Evolutionary conservation across 208 protist species (phyloP).

Genomic region (Novymonas esmeraldas): DNA sequence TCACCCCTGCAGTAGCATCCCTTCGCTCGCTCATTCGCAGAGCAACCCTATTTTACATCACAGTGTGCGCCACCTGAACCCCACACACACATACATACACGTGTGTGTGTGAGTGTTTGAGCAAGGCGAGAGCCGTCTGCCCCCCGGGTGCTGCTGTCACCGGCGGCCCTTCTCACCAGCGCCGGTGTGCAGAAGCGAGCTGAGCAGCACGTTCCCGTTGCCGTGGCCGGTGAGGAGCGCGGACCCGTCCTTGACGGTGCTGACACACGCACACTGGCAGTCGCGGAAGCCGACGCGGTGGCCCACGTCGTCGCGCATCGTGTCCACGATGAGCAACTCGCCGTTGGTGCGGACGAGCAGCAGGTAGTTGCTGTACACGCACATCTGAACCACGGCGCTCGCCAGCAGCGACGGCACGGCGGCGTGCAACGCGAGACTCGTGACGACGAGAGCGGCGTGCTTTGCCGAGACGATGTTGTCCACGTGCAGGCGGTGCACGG

Average conservation of each 20-base stretch:
- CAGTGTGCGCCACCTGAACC: too few species aligned
- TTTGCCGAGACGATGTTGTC: slow-evolving; percentile 57
- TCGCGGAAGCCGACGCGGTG: slow-evolving; percentile 29
- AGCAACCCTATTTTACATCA: slow-evolving; percentile 8
- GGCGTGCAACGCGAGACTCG: slow-evolving; percentile 24
- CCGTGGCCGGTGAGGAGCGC: slow-evolving; percentile 36
- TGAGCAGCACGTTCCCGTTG: slow-evolving; percentile 33
- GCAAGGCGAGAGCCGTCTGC: too few species aligned
- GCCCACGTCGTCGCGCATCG: slow-evolving; percentile 19
- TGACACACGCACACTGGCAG: slow-evolving; percentile 17
- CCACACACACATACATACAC: not conserved
- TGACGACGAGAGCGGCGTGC: slow-evolving; percentile 42
- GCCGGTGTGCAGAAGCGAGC: slow-evolving; percentile 9
- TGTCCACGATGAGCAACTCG: slow-evolving; percentile 32
- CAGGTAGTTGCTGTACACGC: slow-evolving; percentile 11
- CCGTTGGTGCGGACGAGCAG: slow-evolving; percentile 24
- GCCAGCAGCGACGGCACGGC: slow-evolving; percentile 19
- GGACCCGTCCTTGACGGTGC: slow-evolving; percentile 22
- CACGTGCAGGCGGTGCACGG: slow-evolving; percentile 48
- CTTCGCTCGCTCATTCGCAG: not conserved
- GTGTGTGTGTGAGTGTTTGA: too few species aligned
- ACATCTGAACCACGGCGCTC: slow-evolving; percentile 13
- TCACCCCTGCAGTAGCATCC: not conserved
- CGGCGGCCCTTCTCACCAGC: slow-evolving; percentile 4
- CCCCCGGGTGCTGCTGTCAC: too few species aligned